These are phyloP conservation scores for Cladobotryum protrusum DNA, from an alignment of 2,329 filamentous ascomycete species.

Conservation along the genomic window DNA sequence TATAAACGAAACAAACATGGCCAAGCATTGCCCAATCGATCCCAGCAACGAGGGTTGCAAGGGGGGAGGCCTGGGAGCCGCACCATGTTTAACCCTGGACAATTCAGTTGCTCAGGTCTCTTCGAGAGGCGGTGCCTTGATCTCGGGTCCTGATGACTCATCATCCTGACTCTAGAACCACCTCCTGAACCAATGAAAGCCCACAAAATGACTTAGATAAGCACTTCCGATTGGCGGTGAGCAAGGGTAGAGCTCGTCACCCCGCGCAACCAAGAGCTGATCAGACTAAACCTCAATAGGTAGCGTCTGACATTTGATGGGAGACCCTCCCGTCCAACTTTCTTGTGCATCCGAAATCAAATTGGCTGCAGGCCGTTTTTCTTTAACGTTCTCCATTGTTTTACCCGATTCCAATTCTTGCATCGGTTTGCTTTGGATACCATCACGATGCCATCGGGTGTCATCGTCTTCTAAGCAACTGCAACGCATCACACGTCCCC, in stretches of 20 bases:
- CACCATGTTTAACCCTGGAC: no score
- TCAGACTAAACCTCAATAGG: no score
- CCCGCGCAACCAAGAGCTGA: constrained; percentile 16
- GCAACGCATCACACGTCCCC: no score
- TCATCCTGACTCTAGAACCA: constrained; percentile 14
- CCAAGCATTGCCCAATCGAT: background rate
- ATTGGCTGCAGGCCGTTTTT: background rate
- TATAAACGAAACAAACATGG: no score
- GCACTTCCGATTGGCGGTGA: background rate
- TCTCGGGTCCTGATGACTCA: background rate
- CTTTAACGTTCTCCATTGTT: background rate
- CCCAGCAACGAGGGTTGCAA: background rate
- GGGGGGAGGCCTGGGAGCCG: background rate
- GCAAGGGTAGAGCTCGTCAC: constrained; percentile 13
- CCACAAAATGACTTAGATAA: background rate
- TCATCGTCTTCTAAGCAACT: no score
- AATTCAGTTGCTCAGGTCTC: no score
- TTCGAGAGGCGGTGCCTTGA: constrained; percentile 2
- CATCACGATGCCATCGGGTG: no score
- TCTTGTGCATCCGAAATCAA: background rate
- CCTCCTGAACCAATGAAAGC: background rate
- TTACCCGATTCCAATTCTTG: no score
- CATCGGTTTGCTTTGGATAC: no score
- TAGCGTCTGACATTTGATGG: no score
- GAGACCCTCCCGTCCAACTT: background rate